Evolutionary conservation across 1,284 basidiomycete genomes (phyloP), one percentile per base, ranked within the genome.

Genomic region (Farysia itapuensis): DNA sequence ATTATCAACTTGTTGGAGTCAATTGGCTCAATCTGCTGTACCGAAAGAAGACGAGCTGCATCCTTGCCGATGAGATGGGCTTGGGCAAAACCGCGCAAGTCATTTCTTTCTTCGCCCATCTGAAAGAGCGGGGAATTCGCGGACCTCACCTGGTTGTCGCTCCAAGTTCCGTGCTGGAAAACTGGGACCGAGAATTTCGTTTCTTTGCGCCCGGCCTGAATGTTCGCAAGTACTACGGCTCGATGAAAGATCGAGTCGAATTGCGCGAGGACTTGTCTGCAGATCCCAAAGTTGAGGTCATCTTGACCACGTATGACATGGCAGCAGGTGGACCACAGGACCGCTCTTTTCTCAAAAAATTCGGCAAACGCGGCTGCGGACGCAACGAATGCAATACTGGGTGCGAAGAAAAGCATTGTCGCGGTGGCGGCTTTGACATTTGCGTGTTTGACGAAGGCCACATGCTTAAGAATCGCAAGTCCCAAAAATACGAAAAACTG

Each of bases 21-120:
- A 98, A 96, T 75, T 99, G 95, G 95, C 81, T 99, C 58, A 86
- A 90, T 75, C 79, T 98, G 21, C 80, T 98, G 34, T 93, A 92
- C 76, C 82, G 81, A 41, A 86, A 84, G 70, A 82, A 83, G 48
- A 83, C 89, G 39, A 93, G 90, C 51, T 96, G 93, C 78, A 99
- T 99, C 74, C 82, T 99, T 21, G 94, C 94, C 2, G 94, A 99
- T 78, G 71, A 71, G 48, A 72, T 73, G 69, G 72, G 92, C 70
- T 84, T 98, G 46, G 95, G 95, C 22, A 99, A 99, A 81, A 99
- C 94, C 1, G 88, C 92, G 19, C 94, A 99, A 79, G 94, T 99
- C 42, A 97, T 99, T 71, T 88, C 91, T 41, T 95, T 99, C 80
- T 84, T 98, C 44, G 89, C 93, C 2, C 83, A 89, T 64, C 81